phyloP scores from a whole-genome alignment of 2,329 filamentous ascomycete species.

The Leptographium wingfieldii region DNA sequence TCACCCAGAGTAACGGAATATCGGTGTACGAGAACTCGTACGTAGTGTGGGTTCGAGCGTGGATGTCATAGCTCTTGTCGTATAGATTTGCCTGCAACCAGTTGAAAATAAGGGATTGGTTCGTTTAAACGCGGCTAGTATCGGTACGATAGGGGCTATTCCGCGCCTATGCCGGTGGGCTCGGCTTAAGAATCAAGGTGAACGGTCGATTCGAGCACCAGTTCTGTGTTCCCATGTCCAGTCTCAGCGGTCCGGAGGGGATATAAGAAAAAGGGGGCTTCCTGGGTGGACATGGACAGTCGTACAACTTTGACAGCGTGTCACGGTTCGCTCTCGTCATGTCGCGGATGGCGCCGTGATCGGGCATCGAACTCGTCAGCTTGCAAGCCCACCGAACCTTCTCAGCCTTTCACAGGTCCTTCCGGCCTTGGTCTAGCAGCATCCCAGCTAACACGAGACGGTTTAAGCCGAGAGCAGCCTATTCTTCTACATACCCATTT shows the following conservation, averaged over 20 bases:
- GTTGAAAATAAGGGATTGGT: not conserved
- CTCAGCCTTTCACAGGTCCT: not conserved
- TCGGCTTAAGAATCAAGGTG: not conserved
- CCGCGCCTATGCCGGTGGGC: not conserved
- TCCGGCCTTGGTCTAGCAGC: not conserved
- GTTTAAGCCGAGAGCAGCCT: not conserved
- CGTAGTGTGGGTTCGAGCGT: not conserved
- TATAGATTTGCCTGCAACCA: not conserved
- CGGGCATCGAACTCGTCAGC: too few species aligned
- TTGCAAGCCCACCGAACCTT: too few species aligned
- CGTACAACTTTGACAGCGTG: not conserved
- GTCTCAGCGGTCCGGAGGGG: not conserved
- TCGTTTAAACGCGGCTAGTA: not conserved
- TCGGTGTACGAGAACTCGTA: not conserved
- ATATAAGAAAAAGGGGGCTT: not conserved
- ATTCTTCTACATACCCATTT: not conserved
- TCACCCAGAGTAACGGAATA: not conserved
- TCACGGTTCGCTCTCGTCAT: not conserved
- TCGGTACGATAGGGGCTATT: not conserved
- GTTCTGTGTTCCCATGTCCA: not conserved
- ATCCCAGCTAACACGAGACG: not conserved
- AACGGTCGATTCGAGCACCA: not conserved
- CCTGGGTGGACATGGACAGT: not conserved
- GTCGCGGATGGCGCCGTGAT: too few species aligned
- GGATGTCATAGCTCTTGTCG: not conserved